A percentile compares a stretch with the other conserved stretches of the same genome.
phyloP scores from a whole-genome alignment of 2,329 filamentous ascomycete species.

The Colletotrichum musae region DNA sequence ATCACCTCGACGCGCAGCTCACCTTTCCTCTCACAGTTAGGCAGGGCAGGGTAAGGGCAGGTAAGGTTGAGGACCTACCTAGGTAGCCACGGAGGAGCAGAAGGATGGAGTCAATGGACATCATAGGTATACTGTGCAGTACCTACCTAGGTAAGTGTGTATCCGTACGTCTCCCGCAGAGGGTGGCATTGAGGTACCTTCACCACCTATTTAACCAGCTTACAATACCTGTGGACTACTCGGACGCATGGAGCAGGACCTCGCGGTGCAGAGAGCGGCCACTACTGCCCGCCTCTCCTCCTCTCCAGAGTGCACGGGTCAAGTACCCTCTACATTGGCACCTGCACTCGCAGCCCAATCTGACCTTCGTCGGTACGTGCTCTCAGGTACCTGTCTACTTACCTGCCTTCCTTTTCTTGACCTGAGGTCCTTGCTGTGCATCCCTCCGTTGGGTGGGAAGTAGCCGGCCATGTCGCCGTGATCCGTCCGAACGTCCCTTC shows the following conservation, averaged over 20 bases:
- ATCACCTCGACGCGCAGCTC: too few relatives aligned
- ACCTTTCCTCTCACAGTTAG: too few relatives aligned
- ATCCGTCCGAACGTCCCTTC: constrained; percentile 34
- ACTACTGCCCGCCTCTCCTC: not conserved
- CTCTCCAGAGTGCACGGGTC: constrained; percentile 17
- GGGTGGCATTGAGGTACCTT: not conserved
- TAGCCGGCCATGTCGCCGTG: constrained; percentile 31
- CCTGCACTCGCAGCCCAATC: constrained; percentile 14
- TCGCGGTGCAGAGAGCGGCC: not conserved
- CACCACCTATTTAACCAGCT: not conserved
- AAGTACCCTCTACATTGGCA: constrained; percentile 27
- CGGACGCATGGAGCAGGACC: constrained; percentile 11
- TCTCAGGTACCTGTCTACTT: not conserved
- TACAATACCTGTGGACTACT: not conserved
- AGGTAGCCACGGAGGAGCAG: not conserved
- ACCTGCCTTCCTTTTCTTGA: too few relatives aligned
- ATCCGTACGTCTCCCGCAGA: not conserved
- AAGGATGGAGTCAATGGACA: not conserved
- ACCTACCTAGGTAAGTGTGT: too few relatives aligned
- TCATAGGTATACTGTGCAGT: not conserved
- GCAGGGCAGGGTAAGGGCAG: too few relatives aligned
- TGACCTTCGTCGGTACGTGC: constrained; percentile 18
- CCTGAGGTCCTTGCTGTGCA: too few relatives aligned
- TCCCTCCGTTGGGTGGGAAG: not conserved
- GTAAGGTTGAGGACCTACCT: not conserved